These are phyloP conservation scores for Thraustotheca clavata DNA, from an alignment of 352 stramenopile genomes.

Conservation along the genomic window DNA sequence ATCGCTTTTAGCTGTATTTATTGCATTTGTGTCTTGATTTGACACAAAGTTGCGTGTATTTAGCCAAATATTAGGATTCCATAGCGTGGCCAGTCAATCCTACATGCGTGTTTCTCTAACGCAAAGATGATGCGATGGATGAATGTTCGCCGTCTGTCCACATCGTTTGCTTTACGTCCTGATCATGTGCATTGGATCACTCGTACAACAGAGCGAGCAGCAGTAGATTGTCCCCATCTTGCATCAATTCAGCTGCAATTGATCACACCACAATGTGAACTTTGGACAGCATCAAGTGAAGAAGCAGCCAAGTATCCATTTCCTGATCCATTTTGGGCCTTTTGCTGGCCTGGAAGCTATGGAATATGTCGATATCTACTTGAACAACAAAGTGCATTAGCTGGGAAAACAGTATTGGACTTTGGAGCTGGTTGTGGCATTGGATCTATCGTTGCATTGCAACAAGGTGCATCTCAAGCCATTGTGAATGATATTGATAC, in stretches of 20 bases:
- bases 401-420: neutral
- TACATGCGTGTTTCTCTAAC: no score
- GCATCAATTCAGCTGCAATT: neutral
- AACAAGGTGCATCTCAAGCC: neutral
- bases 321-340: constrained; percentile 20
- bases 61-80: no score
- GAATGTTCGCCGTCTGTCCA: neutral
- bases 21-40: no score
- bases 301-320: constrained; percentile 13
- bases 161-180: neutral
- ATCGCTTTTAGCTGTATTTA: no score
- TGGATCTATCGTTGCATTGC: constrained; percentile 3
- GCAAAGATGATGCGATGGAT: no score
- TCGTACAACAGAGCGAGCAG: neutral
- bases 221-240: neutral
- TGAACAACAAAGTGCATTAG: neutral
- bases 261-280: constrained; percentile 13
- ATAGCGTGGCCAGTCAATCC: no score
- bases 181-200: neutral
- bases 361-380: constrained; percentile 13
- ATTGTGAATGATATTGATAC: constrained; percentile 20
- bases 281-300: constrained; percentile 11
- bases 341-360: constrained; percentile 21
- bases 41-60: no score
- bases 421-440: constrained; percentile 19